Conservation (phyloP, 495 filamentous ascomycete genomes). For the Glarea lozoyensis region DNA sequence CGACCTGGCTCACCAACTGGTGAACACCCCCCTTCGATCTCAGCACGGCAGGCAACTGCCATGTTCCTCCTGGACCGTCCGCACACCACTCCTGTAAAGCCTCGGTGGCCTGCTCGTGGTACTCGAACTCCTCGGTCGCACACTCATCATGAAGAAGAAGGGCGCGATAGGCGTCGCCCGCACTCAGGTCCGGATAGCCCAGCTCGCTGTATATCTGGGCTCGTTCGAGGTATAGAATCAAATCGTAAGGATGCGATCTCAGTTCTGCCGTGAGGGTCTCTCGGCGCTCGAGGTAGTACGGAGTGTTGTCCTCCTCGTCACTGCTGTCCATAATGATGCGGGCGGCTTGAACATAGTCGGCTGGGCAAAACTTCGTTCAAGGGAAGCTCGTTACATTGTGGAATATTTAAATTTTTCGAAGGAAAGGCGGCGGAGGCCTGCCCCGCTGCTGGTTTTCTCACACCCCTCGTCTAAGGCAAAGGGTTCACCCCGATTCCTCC, state of each 20-base stretch:
- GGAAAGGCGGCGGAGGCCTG: too few species aligned
- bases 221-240: constrained; percentile 66
- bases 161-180: constrained; percentile 84
- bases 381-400: too few species aligned
- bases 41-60: constrained; percentile 10
- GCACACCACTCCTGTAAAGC: constrained; percentile 24
- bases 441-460: too few species aligned
- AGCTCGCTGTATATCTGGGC: constrained; percentile 62
- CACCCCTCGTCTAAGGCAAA: too few species aligned
- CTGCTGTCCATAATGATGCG: constrained; percentile 3
- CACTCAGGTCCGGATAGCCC: constrained; percentile 81
- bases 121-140: constrained; percentile 57
- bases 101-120: constrained; percentile 46
- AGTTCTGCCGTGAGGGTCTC: constrained; percentile 39
- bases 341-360: too few species aligned
- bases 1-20: constrained; percentile 14
- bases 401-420: too few species aligned
- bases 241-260: constrained; percentile 57
- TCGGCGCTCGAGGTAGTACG: constrained; percentile 32
- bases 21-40: neutral
- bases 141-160: constrained; percentile 79
- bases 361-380: too few species aligned
- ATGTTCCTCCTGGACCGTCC: neutral
- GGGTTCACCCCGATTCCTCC: too few species aligned
- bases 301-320: constrained; percentile 15